A percentile compares a stretch with the other conserved stretches of the same genome.
Conservation (phyloP, 345 rosid species). For the Arabis alpina region DNA sequence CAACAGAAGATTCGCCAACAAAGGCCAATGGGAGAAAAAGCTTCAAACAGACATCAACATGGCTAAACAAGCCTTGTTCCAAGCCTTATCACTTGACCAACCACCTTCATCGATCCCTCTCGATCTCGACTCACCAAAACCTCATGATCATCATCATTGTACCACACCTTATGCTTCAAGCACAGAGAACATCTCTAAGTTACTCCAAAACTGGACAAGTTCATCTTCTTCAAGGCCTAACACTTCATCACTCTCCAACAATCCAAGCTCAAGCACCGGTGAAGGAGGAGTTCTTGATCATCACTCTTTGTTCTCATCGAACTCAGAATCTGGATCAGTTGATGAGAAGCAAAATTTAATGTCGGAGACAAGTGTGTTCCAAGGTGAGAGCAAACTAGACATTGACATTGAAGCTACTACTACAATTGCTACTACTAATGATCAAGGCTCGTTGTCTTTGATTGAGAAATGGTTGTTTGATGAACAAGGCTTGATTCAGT, state of each 20-base stretch:
- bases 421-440: constrained; percentile 20
- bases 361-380: constrained; percentile 49
- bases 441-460: constrained; percentile 52
- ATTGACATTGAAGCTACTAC: constrained; percentile 18
- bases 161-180: constrained; percentile 59
- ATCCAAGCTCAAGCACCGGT: constrained; percentile 40
- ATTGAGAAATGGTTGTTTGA: constrained; percentile 80
- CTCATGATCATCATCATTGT: constrained; percentile 22
- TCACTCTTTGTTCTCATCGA: constrained; percentile 55
- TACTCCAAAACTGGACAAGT: constrained; percentile 70
- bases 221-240: constrained; percentile 43
- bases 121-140: constrained; percentile 19
- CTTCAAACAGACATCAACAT: constrained; percentile 87
- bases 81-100: constrained; percentile 78
- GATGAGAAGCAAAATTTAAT: constrained; percentile 41
- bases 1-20: constrained; percentile 40
- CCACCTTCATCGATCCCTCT: constrained; percentile 36
- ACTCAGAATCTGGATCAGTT: constrained; percentile 55
- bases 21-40: constrained; percentile 89
- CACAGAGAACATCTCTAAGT: constrained; percentile 65
- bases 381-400: constrained; percentile 51
- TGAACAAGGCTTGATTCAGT: constrained; percentile 51
- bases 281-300: constrained; percentile 49
- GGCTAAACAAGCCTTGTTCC: constrained; percentile 81
- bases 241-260: constrained; percentile 40